Base-by-base conservation (phyloP, 257 asterid genomes). In the Parsonsia alboflavescens region DNA sequence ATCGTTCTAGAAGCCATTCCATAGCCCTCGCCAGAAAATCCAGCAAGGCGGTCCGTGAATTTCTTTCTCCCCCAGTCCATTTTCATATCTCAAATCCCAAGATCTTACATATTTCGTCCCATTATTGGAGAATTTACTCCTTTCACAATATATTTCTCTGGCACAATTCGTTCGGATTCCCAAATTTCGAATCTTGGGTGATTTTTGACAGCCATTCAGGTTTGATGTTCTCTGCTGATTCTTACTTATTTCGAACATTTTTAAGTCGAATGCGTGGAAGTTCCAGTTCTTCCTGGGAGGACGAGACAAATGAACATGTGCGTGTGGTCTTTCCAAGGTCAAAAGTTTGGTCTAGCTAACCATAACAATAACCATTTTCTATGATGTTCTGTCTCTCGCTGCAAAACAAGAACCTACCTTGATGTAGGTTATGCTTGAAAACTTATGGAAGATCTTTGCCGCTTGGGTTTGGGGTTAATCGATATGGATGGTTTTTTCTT, bases 1-100 rank as follows among this genome's bases (percentile, higher is more conserved):
- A 76, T 76, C 70, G 52, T 76, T 76, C 79, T 68, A 26, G 79
- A 76, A 76, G 48, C 52, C 11, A 26, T 50, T 57, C 46, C 46
- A 9, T 19, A 45, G 48, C 49, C 48, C 45, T 44, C 39, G 26
- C 41, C 7, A 53, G 41, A 49, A 68, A 30, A 57, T 58, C 74
- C 70, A 57, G 48, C 52, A 19, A 62, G 63, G 64, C 71, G 71
- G 76, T 61, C 24, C 46, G n/a, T 28, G 1, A 19, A 13, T 0
- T 28, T 61, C 67, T 2, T 61, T 28, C 67, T 61, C 44, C 7
- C 15, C 67, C 42, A 61, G 21, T 54, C 50, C 61, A 54, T 5
- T 59, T 13, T 8, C 67, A 13, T 13, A 28, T 13, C 42, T 61
- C 67, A 13, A 28, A 28, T 61, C 44, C 8, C 44, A 0, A 15